Evolutionary conservation across 169 alveolate species (phyloP), one percentile per base, ranked within the genome.

Genomic region (Plasmodium relictum): DNA sequence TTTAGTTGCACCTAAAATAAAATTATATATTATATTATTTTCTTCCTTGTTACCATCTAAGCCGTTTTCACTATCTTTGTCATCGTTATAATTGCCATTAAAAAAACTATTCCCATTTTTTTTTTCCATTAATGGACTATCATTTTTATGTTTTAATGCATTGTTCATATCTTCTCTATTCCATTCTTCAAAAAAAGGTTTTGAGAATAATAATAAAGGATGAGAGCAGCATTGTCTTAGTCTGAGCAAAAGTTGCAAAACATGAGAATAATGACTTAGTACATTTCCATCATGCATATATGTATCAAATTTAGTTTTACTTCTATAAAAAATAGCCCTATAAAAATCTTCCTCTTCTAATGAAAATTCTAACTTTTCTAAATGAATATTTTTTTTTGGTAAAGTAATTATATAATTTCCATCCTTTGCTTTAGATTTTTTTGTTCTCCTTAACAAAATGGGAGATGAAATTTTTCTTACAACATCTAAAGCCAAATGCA

Each of bases 401-500:
- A 97, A 92, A 12, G 92, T 86, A n/a, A 94, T 88, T 12, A 93
- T 92, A 20, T 90, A 88, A 26, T 71, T 87, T 3, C 97, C 98
- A 61, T 96, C 87, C 59, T 91, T 92, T 65, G 94, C 96, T 31
- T 83, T 89, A 3, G 96, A 94, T 24, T 95, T 86, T 86, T 96
- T 97, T 22, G 96, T 95, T 88, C 99, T 96, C 61, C 99, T 94
- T 62, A 97, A 92, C 92, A 97, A 86, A 24, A 93, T 78, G 22
- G 94, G 94, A 18, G 74, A 91, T n/a, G 92, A 65, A 62, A 88
- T 88, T 73, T 80, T 88, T 48, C 95, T 89, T 41, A 93, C 88
- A 14, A 61, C 72, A 52, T 71, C 92, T 24, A 95, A 91, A 65
- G 93, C 94, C 26, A 89, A 88, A 24, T 93, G 92, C 58, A 92